Evolutionary conservation across 192 early-diverging fungal genomes (phyloP).

Genomic region (Coemansia sp.): DNA sequence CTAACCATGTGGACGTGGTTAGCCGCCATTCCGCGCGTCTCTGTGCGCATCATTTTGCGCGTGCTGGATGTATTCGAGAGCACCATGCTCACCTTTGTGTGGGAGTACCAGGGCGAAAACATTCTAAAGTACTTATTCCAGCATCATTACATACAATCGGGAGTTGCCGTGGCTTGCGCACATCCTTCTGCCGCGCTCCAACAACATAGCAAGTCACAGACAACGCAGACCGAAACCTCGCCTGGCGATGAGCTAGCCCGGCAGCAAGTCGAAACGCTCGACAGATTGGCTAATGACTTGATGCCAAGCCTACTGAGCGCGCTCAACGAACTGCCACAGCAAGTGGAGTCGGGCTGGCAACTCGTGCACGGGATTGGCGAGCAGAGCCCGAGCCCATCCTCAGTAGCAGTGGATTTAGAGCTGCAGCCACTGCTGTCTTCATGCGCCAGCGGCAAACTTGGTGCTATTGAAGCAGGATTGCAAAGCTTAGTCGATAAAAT

Average conservation of each 20-base stretch:
- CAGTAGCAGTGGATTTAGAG: not conserved
- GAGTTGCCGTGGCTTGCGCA: not conserved
- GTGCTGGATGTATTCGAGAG: slow-evolving; percentile 28
- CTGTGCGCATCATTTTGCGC: not conserved
- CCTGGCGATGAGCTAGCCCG: not conserved
- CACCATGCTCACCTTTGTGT: slow-evolving; percentile 20
- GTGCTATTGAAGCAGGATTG: not conserved
- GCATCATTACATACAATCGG: slow-evolving; percentile 11
- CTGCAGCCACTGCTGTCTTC: not conserved
- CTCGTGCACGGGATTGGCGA: not conserved
- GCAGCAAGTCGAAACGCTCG: slow-evolving; percentile 9
- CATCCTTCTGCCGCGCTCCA: not conserved
- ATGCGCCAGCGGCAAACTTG: not conserved
- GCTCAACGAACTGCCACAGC: slow-evolving; percentile 10
- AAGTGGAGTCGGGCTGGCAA: slow-evolving; percentile 4
- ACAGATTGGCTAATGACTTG: slow-evolving; percentile 21
- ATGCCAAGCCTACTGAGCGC: slow-evolving; percentile 25
- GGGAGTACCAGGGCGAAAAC: slow-evolving; percentile 45
- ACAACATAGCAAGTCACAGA: not conserved
- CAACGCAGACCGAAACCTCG: not conserved
- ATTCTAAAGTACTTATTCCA: slow-evolving; percentile 22
- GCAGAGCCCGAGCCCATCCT: not conserved
- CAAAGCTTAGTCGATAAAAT: not conserved
- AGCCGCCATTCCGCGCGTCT: slow-evolving; percentile 19
- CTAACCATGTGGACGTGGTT: slow-evolving; percentile 23